Evolutionary conservation across 805 yeast genomes (phyloP), one percentile per base, ranked within the genome.

Genomic region (Lipomyces spencermartinsiae): DNA sequence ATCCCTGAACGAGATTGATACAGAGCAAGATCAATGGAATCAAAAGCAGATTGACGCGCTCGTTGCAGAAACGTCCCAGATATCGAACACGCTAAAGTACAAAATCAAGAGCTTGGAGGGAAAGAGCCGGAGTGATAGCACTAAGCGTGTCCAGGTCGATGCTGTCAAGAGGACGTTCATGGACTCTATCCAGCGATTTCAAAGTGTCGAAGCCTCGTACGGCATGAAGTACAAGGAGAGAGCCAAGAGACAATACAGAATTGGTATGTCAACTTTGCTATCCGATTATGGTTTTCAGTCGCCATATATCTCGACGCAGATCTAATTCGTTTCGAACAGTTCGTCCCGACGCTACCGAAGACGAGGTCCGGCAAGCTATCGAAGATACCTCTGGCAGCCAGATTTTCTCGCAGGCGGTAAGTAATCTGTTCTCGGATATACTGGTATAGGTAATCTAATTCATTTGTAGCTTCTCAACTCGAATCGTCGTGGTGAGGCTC

Each of bases 401-500:
- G 81, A 91, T 93, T 74, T 95, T 95, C 81, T 92, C 96, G 68
- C 97, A 93, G 80, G 98, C 98, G 19, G 71, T 68, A 62, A 33
- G 71, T 59, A 14, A 16, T 37, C 22, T 8, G 4, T 49, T 33
- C 37, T 22, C n/a, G 25, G 9, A 8, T 14, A 22, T 14, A 9
- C 55, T 9, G 35, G n/a, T 16, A 33, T 25, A 46, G 22, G 19
- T 29, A 35, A 8, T 16, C 19, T 12, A 7, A n/a, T 54, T 14
- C 29, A 31, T 19, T n/a, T 19, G 34, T 37, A 68, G 51, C 84
- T 92, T 72, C 83, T 89, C 82, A 90, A 90, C 80, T 89, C 93
- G 64, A 91, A 91, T 77, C 89, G 97, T 81, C 87, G 93, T 77
- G 97, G 97, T 74, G 97, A 95, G 81, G 98, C 98, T 56, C 87